Percentiles rank a stretch among this genome's conserved stretches.
phyloP scores from a whole-genome alignment of 2,329 filamentous ascomycete species.

The Annulohypoxylon truncatum region DNA sequence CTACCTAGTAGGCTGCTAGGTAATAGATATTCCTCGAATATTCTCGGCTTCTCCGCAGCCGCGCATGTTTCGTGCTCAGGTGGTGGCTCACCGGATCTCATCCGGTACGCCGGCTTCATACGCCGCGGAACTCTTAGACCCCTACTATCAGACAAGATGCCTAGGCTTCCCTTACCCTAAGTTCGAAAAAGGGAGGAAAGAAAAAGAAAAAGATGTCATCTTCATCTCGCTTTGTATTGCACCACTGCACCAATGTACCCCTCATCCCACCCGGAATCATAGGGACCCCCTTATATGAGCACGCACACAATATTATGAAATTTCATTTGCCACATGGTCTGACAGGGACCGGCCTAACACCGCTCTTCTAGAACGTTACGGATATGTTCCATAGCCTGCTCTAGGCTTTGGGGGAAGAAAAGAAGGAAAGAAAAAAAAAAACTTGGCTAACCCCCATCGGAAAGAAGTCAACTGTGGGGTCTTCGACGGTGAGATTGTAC shows the following conservation, averaged over 20 bases:
- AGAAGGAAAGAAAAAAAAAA: conserved; percentile 16
- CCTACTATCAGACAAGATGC: conserved; percentile 33
- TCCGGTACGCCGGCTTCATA: conserved; percentile 46
- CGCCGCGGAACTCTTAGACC: conserved; percentile 34
- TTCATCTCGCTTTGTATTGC: conserved; percentile 36
- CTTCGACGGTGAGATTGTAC: conserved; percentile 33
- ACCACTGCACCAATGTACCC: not conserved
- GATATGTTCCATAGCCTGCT: conserved; percentile 39
- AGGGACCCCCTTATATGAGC: conserved; percentile 11
- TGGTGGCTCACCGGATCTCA: conserved; percentile 45
- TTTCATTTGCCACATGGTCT: conserved; percentile 44
- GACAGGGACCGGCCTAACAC: conserved; percentile 33
- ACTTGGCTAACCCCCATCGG: conserved; percentile 31
- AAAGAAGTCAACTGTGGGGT: conserved; percentile 32
- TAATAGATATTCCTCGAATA: not conserved
- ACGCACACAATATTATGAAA: conserved; percentile 25
- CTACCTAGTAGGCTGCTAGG: not conserved
- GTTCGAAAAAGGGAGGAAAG: conserved; percentile 7
- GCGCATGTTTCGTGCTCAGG: conserved; percentile 28
- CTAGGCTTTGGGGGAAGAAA: conserved; percentile 25
- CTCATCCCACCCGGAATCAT: conserved; percentile 20
- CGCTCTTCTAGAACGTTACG: conserved; percentile 41
- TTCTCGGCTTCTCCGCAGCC: conserved; percentile 38
- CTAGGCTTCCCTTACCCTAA: conserved; percentile 15
- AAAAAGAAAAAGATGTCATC: conserved; percentile 26